Base-by-base conservation (phyloP, 1,284 basidiomycete species). In the Hypsizygus ulmarius region DNA sequence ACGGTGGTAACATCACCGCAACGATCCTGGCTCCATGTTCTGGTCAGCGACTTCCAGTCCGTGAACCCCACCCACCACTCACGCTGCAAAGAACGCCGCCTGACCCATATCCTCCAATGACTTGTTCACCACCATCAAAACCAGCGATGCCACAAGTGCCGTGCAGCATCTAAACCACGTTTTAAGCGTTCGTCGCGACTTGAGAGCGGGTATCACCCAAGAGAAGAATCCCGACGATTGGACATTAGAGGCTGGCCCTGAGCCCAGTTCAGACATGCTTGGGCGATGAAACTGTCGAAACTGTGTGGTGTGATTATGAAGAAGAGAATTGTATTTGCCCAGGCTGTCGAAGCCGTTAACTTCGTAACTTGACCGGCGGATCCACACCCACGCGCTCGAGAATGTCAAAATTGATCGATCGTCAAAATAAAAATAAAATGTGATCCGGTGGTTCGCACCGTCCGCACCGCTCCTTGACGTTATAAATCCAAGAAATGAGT, bases 41-140 rank as follows among this genome's bases (percentile, higher is more conserved):
- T 1, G 12, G 43, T 19, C 18, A 28, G 32, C 30, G 14, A 7
- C n/a, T n/a, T 14, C 47, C 15, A 18, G 36, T 30, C 41, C 3
- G 30, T 19, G 39, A 40, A 3, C 7, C 40, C n/a, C 10, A 59
- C 59, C 39, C 41, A 62, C n/a, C 10, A 62, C 64, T 50, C 43
- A 71, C 71, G 65, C 63, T 41, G 61, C 58, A 51, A 72, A 71
- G 59, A 72, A 71, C 0, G 61, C 67, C 6, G 64, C 65, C 47
- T 70, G 68, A 2, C 70, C 71, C 64, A 71, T 66, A 12, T 51
- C 63, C 14, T 47, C 39, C 36, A 70, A 56, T 1, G 67, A 58
- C 19, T 54, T 55, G 2, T 48, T 51, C 7, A 57, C 55, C 27
- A 72, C 67, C 59, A 72, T 59, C 5, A 72, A 57, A 3, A 70